Conservation (phyloP, 306 rosid species). For the Medicago arabica region DNA sequence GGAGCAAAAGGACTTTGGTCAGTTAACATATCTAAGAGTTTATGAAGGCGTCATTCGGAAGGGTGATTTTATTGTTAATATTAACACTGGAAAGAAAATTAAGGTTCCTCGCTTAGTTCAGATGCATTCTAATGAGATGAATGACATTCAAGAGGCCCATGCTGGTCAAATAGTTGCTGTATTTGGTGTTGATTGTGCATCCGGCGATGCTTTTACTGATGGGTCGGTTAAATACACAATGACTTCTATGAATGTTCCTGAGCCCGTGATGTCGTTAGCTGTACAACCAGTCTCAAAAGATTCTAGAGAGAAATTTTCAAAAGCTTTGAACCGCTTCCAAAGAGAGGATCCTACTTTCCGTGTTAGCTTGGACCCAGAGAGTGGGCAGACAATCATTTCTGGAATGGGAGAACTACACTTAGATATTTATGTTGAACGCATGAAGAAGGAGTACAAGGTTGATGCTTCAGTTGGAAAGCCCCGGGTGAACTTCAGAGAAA, state of each 20-base stretch:
- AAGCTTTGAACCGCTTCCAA: constrained; percentile 93
- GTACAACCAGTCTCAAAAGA: constrained; percentile 84
- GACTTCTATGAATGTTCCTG: constrained; percentile 98
- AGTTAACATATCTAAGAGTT: constrained; percentile 87
- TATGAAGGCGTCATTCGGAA: constrained; percentile 79
- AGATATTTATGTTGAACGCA: not conserved
- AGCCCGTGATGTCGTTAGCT: not conserved
- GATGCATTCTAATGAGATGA: constrained; percentile 92
- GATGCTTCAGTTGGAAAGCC: not conserved
- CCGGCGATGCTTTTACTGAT: constrained; percentile 94
- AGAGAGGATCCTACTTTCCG: constrained; percentile 94
- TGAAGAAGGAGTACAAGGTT: not conserved
- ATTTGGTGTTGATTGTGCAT: constrained; percentile 94
- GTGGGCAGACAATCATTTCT: constrained; percentile 52
- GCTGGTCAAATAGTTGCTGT: constrained; percentile 99
- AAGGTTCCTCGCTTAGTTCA: constrained; percentile 97
- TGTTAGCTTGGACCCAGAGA: constrained; percentile 93
- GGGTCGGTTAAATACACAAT: constrained; percentile 88
- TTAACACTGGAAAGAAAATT: constrained; percentile 83
- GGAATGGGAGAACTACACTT: not conserved
- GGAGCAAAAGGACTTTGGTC: constrained; percentile 96
- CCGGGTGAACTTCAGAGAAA: not conserved
- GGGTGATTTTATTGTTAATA: constrained; percentile 85
- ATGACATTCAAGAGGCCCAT: constrained; percentile 95
- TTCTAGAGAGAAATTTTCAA: constrained; percentile 91